phyloP scores from a whole-genome alignment of 345 rosid species.

The Brassica napus region Da-Ae NC_063436.1:35336501-35337000 shows the following conservation, averaged over 20 bases:
- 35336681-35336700: not conserved
- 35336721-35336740: not conserved
- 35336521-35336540: too few species aligned
- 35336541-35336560: too few species aligned
- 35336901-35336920: not conserved
- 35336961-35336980: too few species aligned
- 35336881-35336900: not conserved
- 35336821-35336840: not conserved
- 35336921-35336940: not conserved
- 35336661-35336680: too few species aligned
- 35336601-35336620: too few species aligned
- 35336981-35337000: too few species aligned
- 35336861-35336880: not conserved
- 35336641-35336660: too few species aligned
- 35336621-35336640: too few species aligned
- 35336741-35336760: not conserved
- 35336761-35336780: not conserved
- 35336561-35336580: too few species aligned
- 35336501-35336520: too few species aligned
- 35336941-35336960: not conserved
- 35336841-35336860: not conserved
- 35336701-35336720: not conserved
- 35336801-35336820: not conserved
- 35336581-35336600: too few species aligned
- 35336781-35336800: not conserved